These are phyloP conservation scores for Xylaria castorea DNA, from an alignment of 495 filamentous ascomycete species.

Conservation along the genomic window DNA sequence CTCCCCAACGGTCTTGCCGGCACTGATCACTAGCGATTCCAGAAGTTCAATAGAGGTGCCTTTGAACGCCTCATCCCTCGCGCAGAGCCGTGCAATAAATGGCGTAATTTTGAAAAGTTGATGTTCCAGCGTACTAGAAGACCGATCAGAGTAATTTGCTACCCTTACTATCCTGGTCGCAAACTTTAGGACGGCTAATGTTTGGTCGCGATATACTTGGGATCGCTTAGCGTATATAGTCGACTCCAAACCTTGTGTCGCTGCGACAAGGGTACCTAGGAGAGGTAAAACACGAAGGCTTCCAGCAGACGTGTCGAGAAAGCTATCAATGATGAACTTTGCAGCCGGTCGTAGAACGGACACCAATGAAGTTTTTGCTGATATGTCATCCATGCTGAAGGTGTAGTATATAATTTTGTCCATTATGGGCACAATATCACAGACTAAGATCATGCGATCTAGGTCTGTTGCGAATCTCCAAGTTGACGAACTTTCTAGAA, in stretches of 20 bases:
- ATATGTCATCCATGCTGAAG: constrained; percentile 72
- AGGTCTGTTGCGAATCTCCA: constrained; percentile 79
- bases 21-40: constrained; percentile 73
- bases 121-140: constrained; percentile 70
- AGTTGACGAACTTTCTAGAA: constrained; percentile 78
- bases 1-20: constrained; percentile 67
- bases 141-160: constrained; percentile 66
- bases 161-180: constrained; percentile 71
- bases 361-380: constrained; percentile 64
- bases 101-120: constrained; percentile 81
- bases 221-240: constrained; percentile 67
- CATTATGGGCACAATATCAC: constrained; percentile 69
- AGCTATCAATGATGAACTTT: constrained; percentile 74
- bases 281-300: constrained; percentile 80
- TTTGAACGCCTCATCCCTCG: constrained; percentile 70
- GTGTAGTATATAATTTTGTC: constrained; percentile 71
- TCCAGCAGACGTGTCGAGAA: constrained; percentile 71
- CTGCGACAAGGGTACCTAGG: constrained; percentile 70
- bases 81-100: constrained; percentile 78
- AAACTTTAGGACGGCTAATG: constrained; percentile 68
- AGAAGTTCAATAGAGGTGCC: constrained; percentile 70
- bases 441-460: constrained; percentile 63
- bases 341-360: constrained; percentile 70
- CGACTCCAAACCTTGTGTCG: constrained; percentile 67
- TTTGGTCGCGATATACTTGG: constrained; percentile 64